Evolutionary conservation across 2,329 filamentous ascomycete species (phyloP), one percentile per base, ranked within the genome.

Genomic region (Trematosphaeria pertusa): DNA sequence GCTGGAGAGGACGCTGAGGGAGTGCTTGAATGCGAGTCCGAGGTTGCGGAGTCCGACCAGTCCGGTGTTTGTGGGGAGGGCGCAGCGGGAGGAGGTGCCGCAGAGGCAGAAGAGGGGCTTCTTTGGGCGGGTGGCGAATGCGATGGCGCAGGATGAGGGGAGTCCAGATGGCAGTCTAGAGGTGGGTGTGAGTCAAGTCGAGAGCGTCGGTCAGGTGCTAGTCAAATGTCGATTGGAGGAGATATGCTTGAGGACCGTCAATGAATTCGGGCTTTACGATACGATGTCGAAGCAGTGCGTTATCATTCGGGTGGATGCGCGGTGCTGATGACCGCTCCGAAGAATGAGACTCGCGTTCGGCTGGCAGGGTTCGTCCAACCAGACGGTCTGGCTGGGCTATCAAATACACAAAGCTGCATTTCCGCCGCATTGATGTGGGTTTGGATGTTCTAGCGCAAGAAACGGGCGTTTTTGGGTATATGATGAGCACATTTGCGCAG

Each of bases 191-290:
- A 54, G n/a, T n/a, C n/a, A n/a, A n/a, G n/a, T n/a, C n/a, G n/a
- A n/a, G n/a, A n/a, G n/a, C n/a, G n/a, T n/a, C n/a, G n/a, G n/a
- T n/a, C n/a, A n/a, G n/a, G n/a, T 28, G 24, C 12, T 28, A 12
- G 24, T 28, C 8, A 28, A 28, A 28, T 28, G 24, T 12, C 7
- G 61, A 33, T 20, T 70, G 37, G 68, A 70, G 42, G 64, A 70
- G 38, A 58, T 70, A 12, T 67, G 62, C 26, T 48, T 70, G 49
- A 52, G 68, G 36, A 70, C 67, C 5, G 52, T 64, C 39, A 69
- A 54, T 41, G 66, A 69, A 19, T 71, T 71, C 52, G 67, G 67
- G 22, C 45, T 71, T 4, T 71, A 67, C 32, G 66, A 70, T 51
- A 70, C 68, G 1, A 61, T 70, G 62, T 61, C 59, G 30, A 69